These are phyloP conservation scores for Entonaema liquescens DNA, from an alignment of 495 filamentous ascomycete genomes.

Conservation along the genomic window DNA sequence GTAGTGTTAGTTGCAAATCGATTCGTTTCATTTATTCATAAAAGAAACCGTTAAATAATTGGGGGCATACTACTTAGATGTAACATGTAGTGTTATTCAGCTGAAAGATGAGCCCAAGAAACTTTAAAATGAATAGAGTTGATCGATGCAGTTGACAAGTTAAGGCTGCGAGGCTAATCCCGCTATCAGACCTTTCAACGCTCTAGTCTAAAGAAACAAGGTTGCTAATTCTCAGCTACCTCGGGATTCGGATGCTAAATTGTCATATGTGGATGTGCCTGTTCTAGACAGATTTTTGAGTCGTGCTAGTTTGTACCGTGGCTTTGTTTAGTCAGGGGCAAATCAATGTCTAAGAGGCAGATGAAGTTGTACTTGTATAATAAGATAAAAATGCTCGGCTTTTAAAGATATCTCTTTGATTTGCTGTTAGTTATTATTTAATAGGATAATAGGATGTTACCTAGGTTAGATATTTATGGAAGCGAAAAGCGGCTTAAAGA, in stretches of 20 bases:
- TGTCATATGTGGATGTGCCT: neutral
- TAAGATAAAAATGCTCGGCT: neutral
- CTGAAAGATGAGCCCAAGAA: neutral
- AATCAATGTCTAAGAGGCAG: neutral
- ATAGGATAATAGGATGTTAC: too few relatives aligned
- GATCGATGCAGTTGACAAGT: neutral
- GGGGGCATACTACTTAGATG: too few relatives aligned
- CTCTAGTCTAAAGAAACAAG: neutral
- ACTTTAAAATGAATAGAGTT: neutral
- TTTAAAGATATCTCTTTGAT: neutral
- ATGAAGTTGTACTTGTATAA: neutral
- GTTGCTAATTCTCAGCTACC: neutral
- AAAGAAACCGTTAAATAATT: too few relatives aligned
- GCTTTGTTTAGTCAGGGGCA: slow-evolving; percentile 5
- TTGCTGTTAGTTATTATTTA: neutral
- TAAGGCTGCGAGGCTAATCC: neutral
- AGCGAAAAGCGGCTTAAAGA: neutral
- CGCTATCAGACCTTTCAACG: neutral
- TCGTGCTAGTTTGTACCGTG: neutral
- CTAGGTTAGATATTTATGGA: neutral
- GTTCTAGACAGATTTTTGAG: neutral
- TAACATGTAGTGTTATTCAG: neutral
- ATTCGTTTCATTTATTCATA: too few relatives aligned
- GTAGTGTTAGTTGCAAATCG: too few relatives aligned
- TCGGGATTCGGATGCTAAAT: neutral